Conservation (phyloP, 2,329 filamentous ascomycete species). For the Trichoderma polysporum region DNA sequence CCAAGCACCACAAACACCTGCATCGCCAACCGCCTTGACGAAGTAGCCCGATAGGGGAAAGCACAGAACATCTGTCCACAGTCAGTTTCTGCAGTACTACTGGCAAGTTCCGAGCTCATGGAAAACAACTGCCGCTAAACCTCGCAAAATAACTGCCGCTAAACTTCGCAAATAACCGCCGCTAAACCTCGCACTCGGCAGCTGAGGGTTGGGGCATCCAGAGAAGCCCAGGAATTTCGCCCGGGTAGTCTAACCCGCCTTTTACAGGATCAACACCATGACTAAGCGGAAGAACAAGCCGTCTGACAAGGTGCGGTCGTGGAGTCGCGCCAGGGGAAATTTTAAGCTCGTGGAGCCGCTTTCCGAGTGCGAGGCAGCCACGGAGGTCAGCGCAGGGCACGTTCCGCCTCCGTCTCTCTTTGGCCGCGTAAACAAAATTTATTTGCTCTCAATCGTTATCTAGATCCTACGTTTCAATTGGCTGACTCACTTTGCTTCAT, state of each 20-base stretch:
- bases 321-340: conserved; percentile 10
- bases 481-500: neutral
- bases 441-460: neutral
- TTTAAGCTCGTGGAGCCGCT: conserved; percentile 17
- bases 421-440: conserved; percentile 5
- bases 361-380: conserved; percentile 7
- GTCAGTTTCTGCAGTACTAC: neutral
- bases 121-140: neutral
- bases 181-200: too few species aligned
- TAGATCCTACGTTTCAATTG: conserved; percentile 6
- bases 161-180: too few species aligned
- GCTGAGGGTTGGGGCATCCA: neutral
- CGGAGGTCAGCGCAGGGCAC: neutral
- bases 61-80: neutral
- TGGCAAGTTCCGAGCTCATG: neutral
- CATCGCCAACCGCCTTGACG: neutral
- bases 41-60: neutral
- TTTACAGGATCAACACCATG: neutral
- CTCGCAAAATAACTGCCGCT: neutral
- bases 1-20: neutral
- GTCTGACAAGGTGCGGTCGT: neutral
- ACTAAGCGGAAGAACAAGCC: conserved; percentile 13
- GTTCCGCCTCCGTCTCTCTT: neutral
- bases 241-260: neutral
- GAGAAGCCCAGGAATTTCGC: neutral